Conservation (phyloP, 345 rosid genomes). For the Gossypium thurberi region DNA sequence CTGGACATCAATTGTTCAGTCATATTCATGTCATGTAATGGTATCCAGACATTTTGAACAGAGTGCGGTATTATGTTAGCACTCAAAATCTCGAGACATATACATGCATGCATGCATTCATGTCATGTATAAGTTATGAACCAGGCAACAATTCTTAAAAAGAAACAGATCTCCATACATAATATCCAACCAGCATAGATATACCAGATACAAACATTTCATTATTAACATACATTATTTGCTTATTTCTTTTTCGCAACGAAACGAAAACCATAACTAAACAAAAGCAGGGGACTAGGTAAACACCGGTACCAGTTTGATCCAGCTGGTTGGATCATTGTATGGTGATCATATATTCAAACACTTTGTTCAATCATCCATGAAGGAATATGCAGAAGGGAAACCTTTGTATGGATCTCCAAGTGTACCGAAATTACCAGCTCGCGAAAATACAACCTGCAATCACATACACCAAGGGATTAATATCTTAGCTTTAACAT, state of each 20-base stretch:
- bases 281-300: neutral
- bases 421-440: conserved; percentile 52
- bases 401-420: conserved; percentile 23
- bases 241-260: neutral
- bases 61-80: no score
- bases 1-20: no score
- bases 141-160: no score
- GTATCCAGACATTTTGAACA: no score
- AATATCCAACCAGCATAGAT: neutral
- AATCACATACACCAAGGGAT: neutral
- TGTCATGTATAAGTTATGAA: no score
- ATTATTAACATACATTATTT: neutral
- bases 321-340: neutral
- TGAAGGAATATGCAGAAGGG: conserved; percentile 1
- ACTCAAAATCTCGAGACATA: no score
- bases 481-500: neutral
- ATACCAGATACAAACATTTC: neutral
- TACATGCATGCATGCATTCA: no score
- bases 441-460: conserved; percentile 68
- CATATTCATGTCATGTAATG: no score
- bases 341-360: neutral
- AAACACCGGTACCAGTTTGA: neutral
- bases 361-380: neutral
- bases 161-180: neutral
- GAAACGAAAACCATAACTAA: neutral